Conservation (phyloP, 768 basidiomycete genomes). For the Panaeolus cyanescens region DNA sequence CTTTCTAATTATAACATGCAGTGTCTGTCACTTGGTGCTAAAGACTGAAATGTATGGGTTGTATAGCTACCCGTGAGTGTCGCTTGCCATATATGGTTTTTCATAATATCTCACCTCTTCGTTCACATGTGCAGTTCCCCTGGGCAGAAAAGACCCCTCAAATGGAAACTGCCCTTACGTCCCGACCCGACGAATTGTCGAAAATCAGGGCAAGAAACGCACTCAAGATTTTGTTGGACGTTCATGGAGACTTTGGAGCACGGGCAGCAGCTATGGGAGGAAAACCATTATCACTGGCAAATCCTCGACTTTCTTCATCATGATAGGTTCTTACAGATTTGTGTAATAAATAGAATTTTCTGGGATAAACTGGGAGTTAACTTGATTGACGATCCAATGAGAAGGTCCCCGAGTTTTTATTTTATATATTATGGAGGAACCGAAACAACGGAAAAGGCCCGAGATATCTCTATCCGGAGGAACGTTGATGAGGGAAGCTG, state of each 20-base stretch:
- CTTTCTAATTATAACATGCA: slow-evolving; percentile 19
- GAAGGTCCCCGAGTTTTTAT: background rate
- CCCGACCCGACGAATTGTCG: slow-evolving; percentile 80
- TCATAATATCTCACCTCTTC: slow-evolving; percentile 16
- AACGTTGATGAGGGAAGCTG: slow-evolving; percentile 32
- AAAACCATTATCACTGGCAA: slow-evolving; percentile 39
- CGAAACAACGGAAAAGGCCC: slow-evolving; percentile 1
- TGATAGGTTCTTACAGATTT: slow-evolving; percentile 9
- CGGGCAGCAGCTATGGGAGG: slow-evolving; percentile 45
- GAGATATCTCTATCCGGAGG: slow-evolving; percentile 17
- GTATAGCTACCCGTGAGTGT: slow-evolving; percentile 49
- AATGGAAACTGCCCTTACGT: slow-evolving; percentile 71
- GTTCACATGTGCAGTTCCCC: slow-evolving; percentile 64
- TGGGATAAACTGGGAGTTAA: background rate
- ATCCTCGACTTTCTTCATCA: slow-evolving; percentile 35
- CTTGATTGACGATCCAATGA: background rate
- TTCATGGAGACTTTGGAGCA: slow-evolving; percentile 86
- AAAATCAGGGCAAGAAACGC: slow-evolving; percentile 93
- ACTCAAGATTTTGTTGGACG: slow-evolving; percentile 86
- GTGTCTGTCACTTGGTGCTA: slow-evolving; percentile 15
- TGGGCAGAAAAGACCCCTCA: slow-evolving; percentile 70
- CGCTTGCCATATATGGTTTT: slow-evolving; percentile 23
- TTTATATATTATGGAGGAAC: background rate
- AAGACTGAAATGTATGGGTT: slow-evolving; percentile 8
- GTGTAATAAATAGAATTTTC: slow-evolving; percentile 5